Evolutionary conservation across 805 yeast species (phyloP).

Genomic region (Trichomonascus vanleenenianus): DNA sequence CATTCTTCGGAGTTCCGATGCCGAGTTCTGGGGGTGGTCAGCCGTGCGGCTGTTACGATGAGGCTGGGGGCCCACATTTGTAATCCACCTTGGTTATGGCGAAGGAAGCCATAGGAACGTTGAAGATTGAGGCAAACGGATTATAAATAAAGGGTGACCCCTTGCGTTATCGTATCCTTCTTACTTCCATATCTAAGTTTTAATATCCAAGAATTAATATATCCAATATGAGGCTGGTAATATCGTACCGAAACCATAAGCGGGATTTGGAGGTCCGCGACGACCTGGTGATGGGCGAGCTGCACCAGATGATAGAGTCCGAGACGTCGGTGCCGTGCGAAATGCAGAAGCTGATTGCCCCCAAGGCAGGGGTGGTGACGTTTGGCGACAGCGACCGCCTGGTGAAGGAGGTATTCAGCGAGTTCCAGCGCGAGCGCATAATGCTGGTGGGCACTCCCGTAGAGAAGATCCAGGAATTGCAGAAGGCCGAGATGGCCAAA

Average conservation of each 20-base stretch:
- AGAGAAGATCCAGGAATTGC: conserved; percentile 20
- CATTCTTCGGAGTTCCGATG: too few species aligned
- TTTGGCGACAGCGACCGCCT: conserved; percentile 13
- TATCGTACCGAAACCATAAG: conserved; percentile 16
- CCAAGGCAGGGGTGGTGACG: conserved; percentile 22
- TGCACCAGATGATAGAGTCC: conserved; percentile 20
- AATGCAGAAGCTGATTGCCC: conserved; percentile 25
- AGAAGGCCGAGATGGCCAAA: conserved; percentile 17
- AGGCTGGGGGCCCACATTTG: too few species aligned
- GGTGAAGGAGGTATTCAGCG: conserved; percentile 12
- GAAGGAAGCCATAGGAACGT: too few species aligned
- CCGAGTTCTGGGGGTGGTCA: too few species aligned
- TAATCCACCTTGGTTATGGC: too few species aligned
- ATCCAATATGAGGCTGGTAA: conserved; percentile 13
- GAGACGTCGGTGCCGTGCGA: conserved; percentile 24
- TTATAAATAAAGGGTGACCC: too few species aligned
- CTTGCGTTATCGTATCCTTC: too few species aligned
- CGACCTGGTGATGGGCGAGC: conserved; percentile 13
- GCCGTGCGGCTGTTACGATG: too few species aligned
- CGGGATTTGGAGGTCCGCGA: conserved; percentile 11
- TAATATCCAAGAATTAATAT: background rate
- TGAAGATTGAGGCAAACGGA: too few species aligned
- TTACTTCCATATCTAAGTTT: too few species aligned
- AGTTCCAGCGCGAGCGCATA: conserved; percentile 15
- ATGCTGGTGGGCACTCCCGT: conserved; percentile 27